Evolutionary conservation across 352 stramenopile genomes (phyloP), one percentile per base, ranked within the genome.

Genomic region (Phytophthora idaei): DNA sequence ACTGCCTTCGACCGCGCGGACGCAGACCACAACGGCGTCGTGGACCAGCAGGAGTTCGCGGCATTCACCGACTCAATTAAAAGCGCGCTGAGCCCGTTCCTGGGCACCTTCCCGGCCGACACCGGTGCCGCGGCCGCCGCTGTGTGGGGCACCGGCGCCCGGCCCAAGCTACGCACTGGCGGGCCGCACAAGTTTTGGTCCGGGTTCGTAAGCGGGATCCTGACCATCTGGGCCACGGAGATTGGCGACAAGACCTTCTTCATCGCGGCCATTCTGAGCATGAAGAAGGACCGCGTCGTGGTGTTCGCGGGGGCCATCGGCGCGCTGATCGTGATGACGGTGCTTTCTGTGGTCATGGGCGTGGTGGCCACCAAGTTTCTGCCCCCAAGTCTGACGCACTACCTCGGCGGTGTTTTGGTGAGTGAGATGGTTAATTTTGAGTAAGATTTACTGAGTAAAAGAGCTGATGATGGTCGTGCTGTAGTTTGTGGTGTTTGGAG

Each of bases 241-340:
- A 98, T 99, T 67, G 97, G 97, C 52, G 97, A 99, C 86, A 99
- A 99, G 71, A 99, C 97, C n/a, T 99, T 99, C 71, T 99, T 99
- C 77, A 99, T 99, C 65, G 97, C 96, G 1, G 97, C 93, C 42
- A 97, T 99, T 68, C 68, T 99, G 51, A 98, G 97, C 28, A 98
- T 98, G 80, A 98, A 99, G 76, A 92, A 97, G 52, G 96, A 97
- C 60, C 85, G 91, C 48, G 80, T 99, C 21, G 90, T 99, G 46
- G 97, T 98, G 14, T 99, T 99, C 61, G 83, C 97, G 1, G 97
- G 97, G 42, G 96, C 93, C 11, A 96, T 99, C 55, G 87, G 83
- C 17, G 97, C 98, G 29, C 84, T 99, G 37, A 91, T 97, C 28
- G 92, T 98, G 17, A 99, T 99, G 97, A 99, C 97, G 31, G 81